Base-by-base conservation (phyloP, 352 stramenopile species). In the Phytophthora foliorum region DNA sequence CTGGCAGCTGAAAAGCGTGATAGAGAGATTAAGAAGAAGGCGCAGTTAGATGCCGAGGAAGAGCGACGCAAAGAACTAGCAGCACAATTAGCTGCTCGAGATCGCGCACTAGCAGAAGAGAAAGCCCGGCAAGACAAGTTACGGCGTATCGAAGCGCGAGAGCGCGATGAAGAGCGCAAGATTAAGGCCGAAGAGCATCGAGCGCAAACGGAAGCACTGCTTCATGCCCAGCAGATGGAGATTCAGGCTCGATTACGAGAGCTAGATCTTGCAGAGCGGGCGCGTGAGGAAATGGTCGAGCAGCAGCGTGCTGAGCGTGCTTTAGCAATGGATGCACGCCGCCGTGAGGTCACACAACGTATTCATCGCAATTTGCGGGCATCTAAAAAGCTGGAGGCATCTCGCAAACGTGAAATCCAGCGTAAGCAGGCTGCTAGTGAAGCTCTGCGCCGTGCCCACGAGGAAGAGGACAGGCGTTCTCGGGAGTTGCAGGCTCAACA, bases 1-100 rank as follows among this genome's bases (percentile, higher is more conserved):
- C 53, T 93, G 29, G 88, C 88, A 13, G 88, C 91, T 52, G 82
- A 90, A 41, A 91, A 93, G 62, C 83, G 85, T 10, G 63, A 88
- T 38, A 70, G 90, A 49, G 90, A 97, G 56, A 83, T 97, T 39
- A 85, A 91, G 57, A 94, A 94, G 52, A 92, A 93, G 48, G 84
- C 89, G 0, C 78, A 94, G 61, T 53, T 93, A 36, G 90, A 97
- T 55, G 85, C 85, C 6, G 89, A 95, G 49, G 90, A 97, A 58
- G 86, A 95, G 58, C 72, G 82, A 13, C 74, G 87, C 25, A 85
- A 90, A 32, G 61, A 86, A 4, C 19, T 95, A 2, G 84, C 86
- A 3, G 73, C 82, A 1, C 80, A 93, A 36, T 82, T 93, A 61
- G 93, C 92, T 14, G 72, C 84, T 32, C 69, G 79, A 0, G 90